Conservation (phyloP, 805 yeast genomes). For the Saccharomyces mikatae region DNA sequence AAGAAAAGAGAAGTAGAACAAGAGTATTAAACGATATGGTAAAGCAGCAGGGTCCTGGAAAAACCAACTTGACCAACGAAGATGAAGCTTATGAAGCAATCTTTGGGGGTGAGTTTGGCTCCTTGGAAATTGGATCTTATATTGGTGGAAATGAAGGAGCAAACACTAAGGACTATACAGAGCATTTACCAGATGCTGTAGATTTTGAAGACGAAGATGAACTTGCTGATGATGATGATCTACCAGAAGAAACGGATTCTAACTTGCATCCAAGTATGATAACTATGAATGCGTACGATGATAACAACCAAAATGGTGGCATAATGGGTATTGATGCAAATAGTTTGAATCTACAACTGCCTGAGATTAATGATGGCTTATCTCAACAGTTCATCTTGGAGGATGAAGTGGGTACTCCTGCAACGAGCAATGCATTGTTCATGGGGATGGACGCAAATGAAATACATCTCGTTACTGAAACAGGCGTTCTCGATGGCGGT, state of each 20-base stretch:
- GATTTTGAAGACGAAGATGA: conserved; percentile 95
- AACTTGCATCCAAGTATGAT: conserved; percentile 7
- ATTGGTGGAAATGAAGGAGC: conserved; percentile 30
- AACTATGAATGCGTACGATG: conserved; percentile 20
- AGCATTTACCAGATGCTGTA: conserved; percentile 85
- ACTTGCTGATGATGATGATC: conserved; percentile 67
- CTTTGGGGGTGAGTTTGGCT: conserved; percentile 32
- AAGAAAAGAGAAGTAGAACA: background rate
- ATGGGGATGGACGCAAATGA: conserved; percentile 22
- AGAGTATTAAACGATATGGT: background rate
- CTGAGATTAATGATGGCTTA: conserved; percentile 5
- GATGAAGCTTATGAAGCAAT: conserved; percentile 34
- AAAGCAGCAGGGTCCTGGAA: conserved; percentile 3
- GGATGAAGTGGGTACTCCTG: conserved; percentile 14
- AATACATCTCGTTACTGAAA: conserved; percentile 6
- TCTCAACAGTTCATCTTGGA: conserved; percentile 4
- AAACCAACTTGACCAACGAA: conserved; percentile 28
- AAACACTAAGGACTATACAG: conserved; percentile 23
- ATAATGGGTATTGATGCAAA: background rate
- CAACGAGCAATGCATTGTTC: conserved; percentile 21
- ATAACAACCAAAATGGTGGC: conserved; percentile 21
- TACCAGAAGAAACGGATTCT: conserved; percentile 20
- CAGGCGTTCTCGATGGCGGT: background rate
- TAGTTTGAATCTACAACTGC: conserved; percentile 1
- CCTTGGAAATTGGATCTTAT: conserved; percentile 27